Base-by-base conservation (phyloP, 2,329 filamentous ascomycete species). In the Sclerotinia spermophila region DNA sequence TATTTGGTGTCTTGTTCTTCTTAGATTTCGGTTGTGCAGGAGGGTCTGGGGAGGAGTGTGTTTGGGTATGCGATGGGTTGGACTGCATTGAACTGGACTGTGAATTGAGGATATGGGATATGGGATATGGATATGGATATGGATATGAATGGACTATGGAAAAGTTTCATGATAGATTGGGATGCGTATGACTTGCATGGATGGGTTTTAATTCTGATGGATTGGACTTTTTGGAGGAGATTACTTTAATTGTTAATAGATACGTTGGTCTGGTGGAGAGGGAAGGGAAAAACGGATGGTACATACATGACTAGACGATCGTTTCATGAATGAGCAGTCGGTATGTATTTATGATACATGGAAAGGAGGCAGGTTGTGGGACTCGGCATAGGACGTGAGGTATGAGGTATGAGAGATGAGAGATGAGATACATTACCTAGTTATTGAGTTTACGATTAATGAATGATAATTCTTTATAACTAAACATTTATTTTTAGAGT, bases 1-100 rank as follows among this genome's bases (percentile, higher is more conserved):
- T 83, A 79, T 72, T 79, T 83, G 44, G 74, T 74, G 10, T 30
- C 64, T 30, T 75, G 72, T 48, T 40, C 45, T 48, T 40, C 45
- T n/a, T 70, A 58, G 11, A 30, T 42, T 33, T 8, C 17, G n/a
- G 15, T 27, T n/a, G 38, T 60, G 35, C 3, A 19, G 21, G 21
- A 17, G 33, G 1, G 7, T 5, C 6, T 21, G 13, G 24, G 6
- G 11, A 24, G 7, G 33, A 11, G 1, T 58, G n/a, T 56, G 24
- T 30, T 44, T 67, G 64, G 44, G 24, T 40, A 56, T 53, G 27
- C n/a, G n/a, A 27, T 56, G 35, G 35, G 30, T 19, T 10, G 15
- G 61, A n/a, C n/a, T 40, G 8, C 27, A 53, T 13, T 21, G n/a
- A 1, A 40, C 40, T 60, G 35, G 21, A 19, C 10, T 35, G 11